Percentiles rank a stretch among this genome's conserved stretches.
These are phyloP conservation scores for Coemansia sp. DNA, from an alignment of 192 early-diverging fungal species.

Conservation along the genomic window DNA sequence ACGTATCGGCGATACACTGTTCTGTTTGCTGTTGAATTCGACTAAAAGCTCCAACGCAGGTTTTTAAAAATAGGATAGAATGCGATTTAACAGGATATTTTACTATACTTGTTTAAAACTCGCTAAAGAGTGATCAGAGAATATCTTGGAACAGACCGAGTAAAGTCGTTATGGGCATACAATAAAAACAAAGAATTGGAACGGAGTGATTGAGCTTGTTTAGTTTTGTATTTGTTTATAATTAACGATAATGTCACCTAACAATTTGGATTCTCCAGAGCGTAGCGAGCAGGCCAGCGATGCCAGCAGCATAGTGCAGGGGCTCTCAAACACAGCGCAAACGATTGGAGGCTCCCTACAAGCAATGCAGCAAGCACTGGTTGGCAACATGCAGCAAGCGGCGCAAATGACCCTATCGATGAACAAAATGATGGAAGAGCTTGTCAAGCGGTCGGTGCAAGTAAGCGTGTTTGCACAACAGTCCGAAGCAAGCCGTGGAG, in stretches of 20 bases:
- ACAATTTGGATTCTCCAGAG: background rate
- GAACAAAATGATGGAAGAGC: constrained; percentile 55
- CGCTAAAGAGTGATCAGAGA: too few relatives aligned
- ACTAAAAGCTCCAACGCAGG: too few relatives aligned
- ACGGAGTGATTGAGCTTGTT: too few relatives aligned
- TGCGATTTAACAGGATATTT: too few relatives aligned
- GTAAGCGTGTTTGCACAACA: constrained; percentile 27
- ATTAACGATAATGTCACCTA: constrained; percentile 4
- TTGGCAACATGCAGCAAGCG: constrained; percentile 51
- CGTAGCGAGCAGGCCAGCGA: background rate
- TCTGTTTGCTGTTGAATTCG: too few relatives aligned
- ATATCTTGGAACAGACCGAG: too few relatives aligned
- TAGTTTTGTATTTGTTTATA: constrained; percentile 1
- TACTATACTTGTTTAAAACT: background rate
- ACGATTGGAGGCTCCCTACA: constrained; percentile 41
- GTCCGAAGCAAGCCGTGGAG: background rate
- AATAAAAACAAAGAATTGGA: too few relatives aligned
- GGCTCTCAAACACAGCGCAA: constrained; percentile 33
- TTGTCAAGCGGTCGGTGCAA: constrained; percentile 39
- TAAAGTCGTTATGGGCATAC: too few relatives aligned
- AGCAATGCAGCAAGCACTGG: constrained; percentile 37
- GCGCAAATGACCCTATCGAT: constrained; percentile 49
- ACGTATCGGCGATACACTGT: too few relatives aligned
- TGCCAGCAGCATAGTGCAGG: constrained; percentile 8
- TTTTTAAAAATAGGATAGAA: too few relatives aligned